Evolutionary conservation across 2,329 filamentous ascomycete genomes (phyloP).

Genomic region (Xylariaceae sp.): DNA sequence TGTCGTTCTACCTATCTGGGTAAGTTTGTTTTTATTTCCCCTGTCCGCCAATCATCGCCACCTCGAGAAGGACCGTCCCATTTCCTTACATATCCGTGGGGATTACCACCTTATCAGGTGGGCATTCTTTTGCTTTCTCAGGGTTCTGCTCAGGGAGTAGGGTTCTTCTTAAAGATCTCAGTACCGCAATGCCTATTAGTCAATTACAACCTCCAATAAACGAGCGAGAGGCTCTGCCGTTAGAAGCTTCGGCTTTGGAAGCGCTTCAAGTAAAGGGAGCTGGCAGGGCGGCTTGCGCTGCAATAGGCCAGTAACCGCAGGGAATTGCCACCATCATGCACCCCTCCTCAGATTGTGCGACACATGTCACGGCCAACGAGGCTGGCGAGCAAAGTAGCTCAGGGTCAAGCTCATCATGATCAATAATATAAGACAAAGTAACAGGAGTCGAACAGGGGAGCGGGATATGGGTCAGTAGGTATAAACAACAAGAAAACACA

Average conservation of each 20-base stretch:
- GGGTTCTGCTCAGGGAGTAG: too few species aligned
- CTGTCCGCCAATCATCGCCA: constrained; percentile 11
- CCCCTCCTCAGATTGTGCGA: not conserved
- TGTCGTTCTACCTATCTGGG: not conserved
- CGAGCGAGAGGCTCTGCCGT: not conserved
- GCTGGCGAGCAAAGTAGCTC: too few species aligned
- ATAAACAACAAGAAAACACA: too few species aligned
- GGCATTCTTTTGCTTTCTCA: not conserved
- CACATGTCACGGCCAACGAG: too few species aligned
- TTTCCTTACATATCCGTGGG: not conserved
- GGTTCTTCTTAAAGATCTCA: constrained; percentile 9
- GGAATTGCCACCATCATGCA: not conserved
- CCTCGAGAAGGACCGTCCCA: constrained; percentile 13
- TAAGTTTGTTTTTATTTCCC: constrained; percentile 5
- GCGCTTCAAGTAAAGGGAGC: too few species aligned
- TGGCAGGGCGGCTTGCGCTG: not conserved
- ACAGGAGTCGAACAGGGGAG: too few species aligned
- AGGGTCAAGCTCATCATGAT: too few species aligned
- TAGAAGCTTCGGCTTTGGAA: not conserved
- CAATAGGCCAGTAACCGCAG: constrained; percentile 2
- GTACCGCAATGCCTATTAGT: constrained; percentile 2
- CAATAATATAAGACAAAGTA: too few species aligned
- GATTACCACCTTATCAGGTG: constrained; percentile 2
- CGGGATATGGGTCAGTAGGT: too few species aligned
- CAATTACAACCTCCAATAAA: constrained; percentile 6